Percentiles rank a stretch among this genome's conserved stretches.
These are phyloP conservation scores for Torulaspora quercuum DNA, from an alignment of 805 yeast genomes.

Conservation along the genomic window DNA sequence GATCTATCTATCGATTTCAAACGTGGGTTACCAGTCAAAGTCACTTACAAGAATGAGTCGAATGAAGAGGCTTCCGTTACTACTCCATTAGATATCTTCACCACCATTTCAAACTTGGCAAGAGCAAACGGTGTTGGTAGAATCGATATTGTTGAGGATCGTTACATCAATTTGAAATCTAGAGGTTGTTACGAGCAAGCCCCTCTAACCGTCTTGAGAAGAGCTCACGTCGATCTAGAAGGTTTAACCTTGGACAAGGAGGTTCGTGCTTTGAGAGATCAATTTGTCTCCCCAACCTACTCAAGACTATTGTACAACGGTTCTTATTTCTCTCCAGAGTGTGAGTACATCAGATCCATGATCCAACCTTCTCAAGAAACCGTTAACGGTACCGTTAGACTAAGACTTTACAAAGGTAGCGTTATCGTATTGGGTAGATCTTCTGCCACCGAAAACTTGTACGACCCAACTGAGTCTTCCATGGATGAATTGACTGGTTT, in stretches of 20 bases:
- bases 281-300: conserved; percentile 89
- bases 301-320: conserved; percentile 93
- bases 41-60: conserved; percentile 59
- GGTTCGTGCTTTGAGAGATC: conserved; percentile 94
- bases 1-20: conserved; percentile 76
- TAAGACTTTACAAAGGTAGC: conserved; percentile 88
- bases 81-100: conserved; percentile 87
- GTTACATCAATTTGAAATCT: conserved; percentile 97
- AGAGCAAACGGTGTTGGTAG: conserved; percentile 99
- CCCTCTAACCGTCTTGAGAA: conserved; percentile 90
- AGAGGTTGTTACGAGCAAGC: conserved; percentile 99
- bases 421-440: conserved; percentile 86
- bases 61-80: conserved; percentile 64
- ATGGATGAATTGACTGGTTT: conserved; percentile 99
- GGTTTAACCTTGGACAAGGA: conserved; percentile 97
- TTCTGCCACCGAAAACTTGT: conserved; percentile 91
- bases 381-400: conserved; percentile 95
- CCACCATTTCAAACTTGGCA: conserved; percentile 89
- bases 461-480: conserved; percentile 96
- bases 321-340: conserved; percentile 96
- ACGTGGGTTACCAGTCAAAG: conserved; percentile 84
- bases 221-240: conserved; percentile 93
- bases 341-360: conserved; percentile 92
- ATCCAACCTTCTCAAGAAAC: conserved; percentile 91
- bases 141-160: conserved; percentile 97